Conservation (phyloP, 106 monocot genomes). For the Hemerocallis citrina region DNA sequence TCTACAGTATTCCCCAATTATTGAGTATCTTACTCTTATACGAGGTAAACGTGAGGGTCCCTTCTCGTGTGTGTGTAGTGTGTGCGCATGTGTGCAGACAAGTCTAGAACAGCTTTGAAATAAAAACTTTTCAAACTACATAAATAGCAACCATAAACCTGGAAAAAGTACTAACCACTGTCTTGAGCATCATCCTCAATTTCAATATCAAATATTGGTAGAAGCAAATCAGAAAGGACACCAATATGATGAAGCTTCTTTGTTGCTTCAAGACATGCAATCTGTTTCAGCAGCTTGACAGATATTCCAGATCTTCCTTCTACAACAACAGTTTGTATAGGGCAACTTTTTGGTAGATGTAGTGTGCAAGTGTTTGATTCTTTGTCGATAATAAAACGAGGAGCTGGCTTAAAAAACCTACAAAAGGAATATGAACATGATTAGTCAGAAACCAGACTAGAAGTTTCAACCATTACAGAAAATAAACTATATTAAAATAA, state of each 20-base stretch:
- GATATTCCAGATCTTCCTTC: slow-evolving; percentile 13
- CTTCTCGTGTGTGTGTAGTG: no score
- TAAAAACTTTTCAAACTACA: not conserved
- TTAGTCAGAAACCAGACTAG: no score
- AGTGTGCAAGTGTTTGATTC: slow-evolving; percentile 25
- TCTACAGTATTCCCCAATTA: no score
- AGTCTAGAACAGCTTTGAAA: not conserved
- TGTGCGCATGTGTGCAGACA: not conserved
- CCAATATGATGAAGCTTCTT: slow-evolving; percentile 44
- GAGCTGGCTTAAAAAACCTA: slow-evolving; percentile 52
- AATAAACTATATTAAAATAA: not conserved
- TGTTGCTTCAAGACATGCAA: slow-evolving; percentile 57
- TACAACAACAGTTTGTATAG: slow-evolving; percentile 23
- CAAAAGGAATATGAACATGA: not conserved
- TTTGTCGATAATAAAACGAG: slow-evolving; percentile 40
- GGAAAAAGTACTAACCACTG: slow-evolving; percentile 17
- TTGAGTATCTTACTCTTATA: no score
- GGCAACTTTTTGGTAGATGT: slow-evolving; percentile 45
- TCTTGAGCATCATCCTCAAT: slow-evolving; percentile 21
- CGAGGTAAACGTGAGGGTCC: no score
- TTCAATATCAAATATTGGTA: slow-evolving; percentile 27
- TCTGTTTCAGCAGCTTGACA: slow-evolving; percentile 29
- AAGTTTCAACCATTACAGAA: no score
- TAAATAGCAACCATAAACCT: not conserved
- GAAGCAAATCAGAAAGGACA: slow-evolving; percentile 45